Evolutionary conservation across 2,329 filamentous ascomycete species (phyloP), one percentile per base, ranked within the genome.

Genomic region (Aspergillus fructus): DNA sequence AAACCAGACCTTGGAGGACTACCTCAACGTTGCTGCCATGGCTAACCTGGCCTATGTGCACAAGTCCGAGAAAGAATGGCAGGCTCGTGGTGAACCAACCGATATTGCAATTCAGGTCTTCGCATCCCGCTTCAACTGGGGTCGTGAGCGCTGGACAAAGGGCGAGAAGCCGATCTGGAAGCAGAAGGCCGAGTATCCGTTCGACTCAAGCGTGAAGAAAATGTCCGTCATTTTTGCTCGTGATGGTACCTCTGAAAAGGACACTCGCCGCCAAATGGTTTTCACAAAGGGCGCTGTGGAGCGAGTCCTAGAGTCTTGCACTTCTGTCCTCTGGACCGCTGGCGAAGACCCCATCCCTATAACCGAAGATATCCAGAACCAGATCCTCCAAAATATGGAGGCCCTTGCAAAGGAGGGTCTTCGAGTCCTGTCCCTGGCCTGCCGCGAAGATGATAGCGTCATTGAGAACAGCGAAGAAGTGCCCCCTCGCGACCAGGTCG

Each of bases 81-180:
- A 83, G 55, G 85, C 83, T 27, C 82, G 85, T 48, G 87, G 86
- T 42, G 86, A 89, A 62, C 85, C 86, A 0, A 90, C 88, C 1
- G 88, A 91, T 64, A 89, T 91, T 59, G 88, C 88, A 2, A 88
- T 91, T 46, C 87, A 90, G 64, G 88, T 91, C 0, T 89, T 91
- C 67, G 86, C 87, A 8, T 84, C 82, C 42, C 84, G 88, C 12
- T 91, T 91, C 68, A 77, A 84, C 55, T 85, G 84, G 79, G 85
- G 86, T 59, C 79, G 83, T 8, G 75, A 80, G 15, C 75, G 76
- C 8, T 80, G 83, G 62, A 81, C 79, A 0, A 75, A 77, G 12
- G 82, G 80, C 2, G 76, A 82, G 1, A 74, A 74, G 4, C 75
- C 82, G 0, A 65, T 76, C 27, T 88, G 84, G 84, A 76, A 74